phyloP scores from a whole-genome alignment of 2,329 filamentous ascomycete species.

The Rachicladosporium sp. region DNA sequence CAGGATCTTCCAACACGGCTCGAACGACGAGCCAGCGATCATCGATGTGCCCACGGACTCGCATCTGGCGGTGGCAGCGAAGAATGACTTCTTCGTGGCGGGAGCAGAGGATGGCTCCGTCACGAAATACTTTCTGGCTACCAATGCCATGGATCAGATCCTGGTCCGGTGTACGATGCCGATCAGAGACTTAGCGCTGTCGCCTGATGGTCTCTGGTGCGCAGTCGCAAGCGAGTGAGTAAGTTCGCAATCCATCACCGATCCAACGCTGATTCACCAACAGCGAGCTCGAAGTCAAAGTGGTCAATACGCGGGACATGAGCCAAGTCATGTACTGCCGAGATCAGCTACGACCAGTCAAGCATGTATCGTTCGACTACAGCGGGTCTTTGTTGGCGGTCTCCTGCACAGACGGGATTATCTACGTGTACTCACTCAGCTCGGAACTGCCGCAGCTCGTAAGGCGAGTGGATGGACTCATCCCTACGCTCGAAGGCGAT shows the following conservation, averaged over 20 bases:
- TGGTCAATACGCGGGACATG: conserved; percentile 73
- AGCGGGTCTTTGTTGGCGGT: conserved; percentile 63
- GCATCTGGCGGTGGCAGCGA: conserved; percentile 66
- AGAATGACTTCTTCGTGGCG: conserved; percentile 71
- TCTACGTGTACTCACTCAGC: conserved; percentile 80
- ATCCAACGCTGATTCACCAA: conserved; percentile 10
- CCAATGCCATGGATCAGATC: conserved; percentile 64
- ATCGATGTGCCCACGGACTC: conserved; percentile 85
- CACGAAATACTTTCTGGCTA: conserved; percentile 74
- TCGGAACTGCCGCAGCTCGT: conserved; percentile 70
- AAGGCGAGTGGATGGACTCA: conserved; percentile 73
- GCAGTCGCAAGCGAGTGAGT: conserved; percentile 82
- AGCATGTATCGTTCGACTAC: conserved; percentile 80
- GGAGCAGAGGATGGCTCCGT: conserved; percentile 95
- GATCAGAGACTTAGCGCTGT: conserved; percentile 73
- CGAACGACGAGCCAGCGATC: conserved; percentile 81
- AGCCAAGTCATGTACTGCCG: conserved; percentile 63
- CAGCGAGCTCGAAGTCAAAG: conserved; percentile 74
- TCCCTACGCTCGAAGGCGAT: conserved; percentile 65
- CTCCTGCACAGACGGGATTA: conserved; percentile 75
- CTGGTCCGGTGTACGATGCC: conserved; percentile 75
- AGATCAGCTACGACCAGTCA: conserved; percentile 77
- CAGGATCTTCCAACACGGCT: conserved; percentile 81
- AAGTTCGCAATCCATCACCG: not conserved
- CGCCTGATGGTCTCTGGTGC: conserved; percentile 71